A percentile compares a stretch with the other conserved stretches of the same genome.
Evolutionary conservation across 2,329 filamentous ascomycete genomes (phyloP).

Genomic region (Ascochyta pisi): DNA sequence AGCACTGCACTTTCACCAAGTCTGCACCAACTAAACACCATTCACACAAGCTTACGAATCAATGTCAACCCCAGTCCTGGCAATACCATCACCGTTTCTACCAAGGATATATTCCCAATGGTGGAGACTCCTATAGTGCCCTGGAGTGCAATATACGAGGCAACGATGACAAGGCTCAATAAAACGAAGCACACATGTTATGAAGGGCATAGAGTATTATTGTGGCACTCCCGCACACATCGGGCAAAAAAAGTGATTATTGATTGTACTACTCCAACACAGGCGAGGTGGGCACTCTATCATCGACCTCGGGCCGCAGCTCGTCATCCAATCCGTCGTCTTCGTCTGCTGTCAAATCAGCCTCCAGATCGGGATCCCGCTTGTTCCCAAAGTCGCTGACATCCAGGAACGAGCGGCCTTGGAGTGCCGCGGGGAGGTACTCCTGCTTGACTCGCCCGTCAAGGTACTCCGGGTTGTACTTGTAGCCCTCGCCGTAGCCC

Average conservation of each 20-base stretch:
- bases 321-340: slow-evolving; percentile 32
- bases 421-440: slow-evolving; percentile 82
- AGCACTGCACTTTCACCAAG: too few species aligned
- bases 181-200: too few species aligned
- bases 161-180: too few species aligned
- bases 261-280: neutral
- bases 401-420: slow-evolving; percentile 77
- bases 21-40: too few species aligned
- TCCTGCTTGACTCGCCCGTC: slow-evolving; percentile 84
- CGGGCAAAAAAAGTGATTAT: neutral
- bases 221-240: too few species aligned
- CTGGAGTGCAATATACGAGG: too few species aligned
- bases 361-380: slow-evolving; percentile 63
- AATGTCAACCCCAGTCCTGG: too few species aligned
- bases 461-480: slow-evolving; percentile 91
- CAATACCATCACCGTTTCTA: too few species aligned
- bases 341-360: slow-evolving; percentile 10
- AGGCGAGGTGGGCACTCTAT: slow-evolving; percentile 18
- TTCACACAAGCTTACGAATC: too few species aligned
- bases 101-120: too few species aligned
- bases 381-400: slow-evolving; percentile 79
- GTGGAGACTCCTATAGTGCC: too few species aligned
- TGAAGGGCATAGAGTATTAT: too few species aligned
- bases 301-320: slow-evolving; percentile 35
- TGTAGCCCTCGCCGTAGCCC: slow-evolving; percentile 89